Conservation (phyloP, 2,329 filamentous ascomycete genomes). For the Ophiocordyceps australis region DNA sequence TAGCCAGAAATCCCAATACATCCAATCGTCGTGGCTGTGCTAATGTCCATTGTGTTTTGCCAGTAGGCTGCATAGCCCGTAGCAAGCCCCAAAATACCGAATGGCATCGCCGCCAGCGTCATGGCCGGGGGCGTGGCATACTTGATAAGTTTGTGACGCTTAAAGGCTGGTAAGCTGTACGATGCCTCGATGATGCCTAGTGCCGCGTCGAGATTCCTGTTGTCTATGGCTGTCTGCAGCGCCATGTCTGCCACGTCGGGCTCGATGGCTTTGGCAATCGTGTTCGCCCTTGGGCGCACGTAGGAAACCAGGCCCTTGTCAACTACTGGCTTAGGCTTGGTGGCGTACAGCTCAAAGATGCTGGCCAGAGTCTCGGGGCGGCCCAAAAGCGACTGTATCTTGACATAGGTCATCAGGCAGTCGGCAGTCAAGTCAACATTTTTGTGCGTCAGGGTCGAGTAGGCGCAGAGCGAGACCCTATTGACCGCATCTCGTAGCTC, state of each 20-base stretch:
- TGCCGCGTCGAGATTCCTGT: constrained; percentile 60
- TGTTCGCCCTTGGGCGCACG: constrained; percentile 45
- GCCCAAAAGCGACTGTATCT: constrained; percentile 54
- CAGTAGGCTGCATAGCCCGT: constrained; percentile 24
- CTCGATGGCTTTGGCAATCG: constrained; percentile 54
- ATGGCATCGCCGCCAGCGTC: constrained; percentile 39
- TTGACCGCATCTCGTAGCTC: constrained; percentile 25
- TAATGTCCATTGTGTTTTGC: constrained; percentile 56
- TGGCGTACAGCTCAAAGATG: constrained; percentile 65
- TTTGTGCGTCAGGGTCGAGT: constrained; percentile 52
- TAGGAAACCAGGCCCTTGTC: constrained; percentile 41
- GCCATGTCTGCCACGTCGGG: constrained; percentile 52
- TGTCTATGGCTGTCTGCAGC: constrained; percentile 60
- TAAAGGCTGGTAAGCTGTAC: constrained; percentile 48
- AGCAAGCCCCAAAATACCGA: constrained; percentile 53
- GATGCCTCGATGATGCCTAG: constrained; percentile 57
- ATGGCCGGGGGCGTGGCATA: constrained; percentile 41
- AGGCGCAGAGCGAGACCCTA: constrained; percentile 41
- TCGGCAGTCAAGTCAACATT: constrained; percentile 64
- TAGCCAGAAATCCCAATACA: constrained; percentile 75
- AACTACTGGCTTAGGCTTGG: constrained; percentile 55
- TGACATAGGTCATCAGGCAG: constrained; percentile 57
- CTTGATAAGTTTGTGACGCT: constrained; percentile 47
- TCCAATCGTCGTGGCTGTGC: constrained; percentile 56
- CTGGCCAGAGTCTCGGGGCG: constrained; percentile 61